These are phyloP conservation scores for Fusarium liriodendri DNA, from an alignment of 2,329 filamentous ascomycete species.

Conservation along the genomic window DNA sequence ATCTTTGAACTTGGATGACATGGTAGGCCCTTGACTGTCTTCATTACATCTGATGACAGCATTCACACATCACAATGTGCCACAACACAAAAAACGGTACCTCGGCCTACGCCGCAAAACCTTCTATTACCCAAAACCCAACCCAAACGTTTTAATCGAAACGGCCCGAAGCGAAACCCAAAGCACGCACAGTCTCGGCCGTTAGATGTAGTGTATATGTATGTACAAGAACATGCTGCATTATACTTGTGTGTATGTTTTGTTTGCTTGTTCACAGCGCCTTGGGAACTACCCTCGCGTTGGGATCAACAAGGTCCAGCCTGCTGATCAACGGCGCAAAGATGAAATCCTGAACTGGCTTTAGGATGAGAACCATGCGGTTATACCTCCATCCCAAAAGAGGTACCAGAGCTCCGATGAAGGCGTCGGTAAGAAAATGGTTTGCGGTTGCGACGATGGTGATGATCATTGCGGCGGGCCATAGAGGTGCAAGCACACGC, in stretches of 20 bases:
- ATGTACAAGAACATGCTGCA: neutral
- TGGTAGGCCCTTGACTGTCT: neutral
- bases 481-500: conserved; percentile 52
- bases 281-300: conserved; percentile 31
- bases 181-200: neutral
- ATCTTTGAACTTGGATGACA: neutral
- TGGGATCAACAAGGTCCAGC: conserved; percentile 38
- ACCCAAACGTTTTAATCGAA: neutral
- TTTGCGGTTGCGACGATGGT: conserved; percentile 56
- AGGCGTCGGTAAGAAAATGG: conserved; percentile 52
- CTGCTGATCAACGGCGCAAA: conserved; percentile 40
- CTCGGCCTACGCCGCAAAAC: neutral
- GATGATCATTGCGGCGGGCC: conserved; percentile 56
- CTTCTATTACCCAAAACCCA: neutral
- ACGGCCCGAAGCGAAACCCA: conserved; percentile 2
- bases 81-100: neutral
- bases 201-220: neutral
- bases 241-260: neutral
- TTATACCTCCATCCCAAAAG: conserved; percentile 50
- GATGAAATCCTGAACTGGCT: conserved; percentile 44
- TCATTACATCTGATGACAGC: neutral
- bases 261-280: conserved; percentile 3
- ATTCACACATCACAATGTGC: neutral
- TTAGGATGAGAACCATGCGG: conserved; percentile 38
- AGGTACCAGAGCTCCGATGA: conserved; percentile 49